phyloP scores from a whole-genome alignment of 805 yeast genomes.

The Yamadazyma endophytica region DNA sequence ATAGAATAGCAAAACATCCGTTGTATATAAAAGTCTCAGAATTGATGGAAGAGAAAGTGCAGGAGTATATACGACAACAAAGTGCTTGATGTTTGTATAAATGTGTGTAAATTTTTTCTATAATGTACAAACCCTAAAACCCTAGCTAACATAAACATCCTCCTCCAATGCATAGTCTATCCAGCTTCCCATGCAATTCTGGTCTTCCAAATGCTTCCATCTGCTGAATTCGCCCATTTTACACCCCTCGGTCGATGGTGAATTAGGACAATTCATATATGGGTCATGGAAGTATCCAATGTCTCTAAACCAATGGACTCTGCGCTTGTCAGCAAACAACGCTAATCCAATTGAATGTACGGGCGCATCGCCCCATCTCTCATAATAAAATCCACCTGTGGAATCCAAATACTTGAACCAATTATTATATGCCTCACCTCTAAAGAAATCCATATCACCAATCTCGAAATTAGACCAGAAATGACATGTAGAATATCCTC shows the following conservation, averaged over 20 bases:
- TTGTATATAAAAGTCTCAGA: constrained; percentile 25
- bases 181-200: constrained; percentile 78
- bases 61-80: constrained; percentile 11
- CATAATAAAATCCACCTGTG: constrained; percentile 81
- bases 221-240: constrained; percentile 50
- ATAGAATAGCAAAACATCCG: constrained; percentile 27
- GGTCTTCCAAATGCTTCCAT: constrained; percentile 50
- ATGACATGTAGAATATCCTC: constrained; percentile 67
- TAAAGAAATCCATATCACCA: constrained; percentile 75
- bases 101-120: too few species aligned
- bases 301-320: constrained; percentile 84
- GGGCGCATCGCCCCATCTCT: constrained; percentile 94
- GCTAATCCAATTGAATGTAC: constrained; percentile 76
- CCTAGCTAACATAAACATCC: too few species aligned
- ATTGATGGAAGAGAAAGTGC: constrained; percentile 25
- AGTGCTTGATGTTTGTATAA: too few species aligned
- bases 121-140: too few species aligned
- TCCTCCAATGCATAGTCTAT: constrained; percentile 36
- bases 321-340: constrained; percentile 62
- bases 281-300: constrained; percentile 77
- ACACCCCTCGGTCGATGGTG: constrained; percentile 44
- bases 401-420: constrained; percentile 64
- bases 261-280: constrained; percentile 69
- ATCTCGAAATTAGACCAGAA: constrained; percentile 91
- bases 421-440: constrained; percentile 60